Conservation (phyloP, 192 early-diverging fungal species). For the Coemansia sp. region DNA sequence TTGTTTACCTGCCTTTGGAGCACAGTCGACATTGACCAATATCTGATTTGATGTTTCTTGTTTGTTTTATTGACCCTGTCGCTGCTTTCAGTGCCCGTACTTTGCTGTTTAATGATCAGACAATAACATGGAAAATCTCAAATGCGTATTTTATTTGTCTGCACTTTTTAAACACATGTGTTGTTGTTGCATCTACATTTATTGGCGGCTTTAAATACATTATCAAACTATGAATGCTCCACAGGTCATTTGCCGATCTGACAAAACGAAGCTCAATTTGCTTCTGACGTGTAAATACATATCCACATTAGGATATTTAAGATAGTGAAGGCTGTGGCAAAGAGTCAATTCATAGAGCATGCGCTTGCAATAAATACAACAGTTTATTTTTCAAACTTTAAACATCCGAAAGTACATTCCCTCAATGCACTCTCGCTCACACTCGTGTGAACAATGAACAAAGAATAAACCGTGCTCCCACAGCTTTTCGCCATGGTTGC, state of each 20-base stretch:
- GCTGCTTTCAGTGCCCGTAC: not conserved
- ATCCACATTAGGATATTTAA: slow-evolving; percentile 12
- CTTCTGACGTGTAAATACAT: not conserved
- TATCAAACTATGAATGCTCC: not conserved
- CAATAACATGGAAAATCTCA: not conserved
- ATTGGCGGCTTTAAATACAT: not conserved
- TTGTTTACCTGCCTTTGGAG: not conserved
- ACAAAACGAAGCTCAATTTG: not conserved
- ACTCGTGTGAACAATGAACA: slow-evolving; percentile 12
- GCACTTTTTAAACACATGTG: not conserved
- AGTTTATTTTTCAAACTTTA: not conserved
- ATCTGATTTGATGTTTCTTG: not conserved
- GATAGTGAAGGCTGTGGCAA: slow-evolving; percentile 1
- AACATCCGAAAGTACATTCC: slow-evolving; percentile 8
- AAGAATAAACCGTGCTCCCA: slow-evolving; percentile 3
- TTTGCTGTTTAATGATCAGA: not conserved
- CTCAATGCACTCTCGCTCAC: not conserved
- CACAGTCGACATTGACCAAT: not conserved
- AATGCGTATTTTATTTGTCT: not conserved
- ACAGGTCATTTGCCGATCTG: not conserved
- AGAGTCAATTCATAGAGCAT: slow-evolving; percentile 6
- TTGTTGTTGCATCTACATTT: not conserved
- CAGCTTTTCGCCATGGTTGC: not conserved
- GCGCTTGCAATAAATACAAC: slow-evolving; percentile 4
- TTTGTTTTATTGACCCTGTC: not conserved